These are phyloP conservation scores for Aspergillus heteromorphus DNA, from an alignment of 495 filamentous ascomycete species.

Conservation along the genomic window DNA sequence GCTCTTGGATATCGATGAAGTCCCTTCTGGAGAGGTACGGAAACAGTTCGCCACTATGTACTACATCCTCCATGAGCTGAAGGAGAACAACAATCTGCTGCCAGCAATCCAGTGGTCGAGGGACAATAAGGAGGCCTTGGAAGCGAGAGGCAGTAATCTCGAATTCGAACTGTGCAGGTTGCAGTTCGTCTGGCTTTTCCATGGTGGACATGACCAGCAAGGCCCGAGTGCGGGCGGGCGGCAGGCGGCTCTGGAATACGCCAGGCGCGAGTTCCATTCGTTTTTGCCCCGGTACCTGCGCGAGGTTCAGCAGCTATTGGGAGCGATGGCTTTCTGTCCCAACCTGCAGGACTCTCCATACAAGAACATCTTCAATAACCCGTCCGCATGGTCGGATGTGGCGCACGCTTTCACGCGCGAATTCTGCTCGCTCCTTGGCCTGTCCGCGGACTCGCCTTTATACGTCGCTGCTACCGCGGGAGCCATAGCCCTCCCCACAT, in stretches of 20 bases:
- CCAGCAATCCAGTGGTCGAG: slow-evolving; percentile 87
- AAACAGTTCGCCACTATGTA: slow-evolving; percentile 86
- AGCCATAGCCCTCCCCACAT: slow-evolving; percentile 77
- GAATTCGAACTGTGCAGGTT: slow-evolving; percentile 90
- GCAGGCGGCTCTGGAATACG: slow-evolving; percentile 66
- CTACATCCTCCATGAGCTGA: slow-evolving; percentile 72
- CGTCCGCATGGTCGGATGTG: slow-evolving; percentile 72
- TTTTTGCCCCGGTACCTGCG: slow-evolving; percentile 65
- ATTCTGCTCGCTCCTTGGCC: slow-evolving; percentile 86
- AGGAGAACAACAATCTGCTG: slow-evolving; percentile 58
- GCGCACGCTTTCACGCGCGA: slow-evolving; percentile 81
- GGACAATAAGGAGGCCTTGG: slow-evolving; percentile 60
- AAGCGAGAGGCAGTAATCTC: slow-evolving; percentile 80
- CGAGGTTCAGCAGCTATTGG: slow-evolving; percentile 72
- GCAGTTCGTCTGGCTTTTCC: slow-evolving; percentile 81
- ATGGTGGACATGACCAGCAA: slow-evolving; percentile 31
- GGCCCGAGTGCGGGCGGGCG: slow-evolving; percentile 30
- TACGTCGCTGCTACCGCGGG: slow-evolving; percentile 90
- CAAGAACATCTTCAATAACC: slow-evolving; percentile 63
- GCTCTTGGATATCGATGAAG: slow-evolving; percentile 45
- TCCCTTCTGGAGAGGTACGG: slow-evolving; percentile 64
- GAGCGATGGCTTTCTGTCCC: slow-evolving; percentile 68
- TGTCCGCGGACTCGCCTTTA: slow-evolving; percentile 83
- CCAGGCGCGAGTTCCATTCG: slow-evolving; percentile 53
- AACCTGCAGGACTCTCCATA: slow-evolving; percentile 72